Evolutionary conservation across 2,329 filamentous ascomycete genomes (phyloP).

Genomic region (Chrysosporium queenslandicum): DNA sequence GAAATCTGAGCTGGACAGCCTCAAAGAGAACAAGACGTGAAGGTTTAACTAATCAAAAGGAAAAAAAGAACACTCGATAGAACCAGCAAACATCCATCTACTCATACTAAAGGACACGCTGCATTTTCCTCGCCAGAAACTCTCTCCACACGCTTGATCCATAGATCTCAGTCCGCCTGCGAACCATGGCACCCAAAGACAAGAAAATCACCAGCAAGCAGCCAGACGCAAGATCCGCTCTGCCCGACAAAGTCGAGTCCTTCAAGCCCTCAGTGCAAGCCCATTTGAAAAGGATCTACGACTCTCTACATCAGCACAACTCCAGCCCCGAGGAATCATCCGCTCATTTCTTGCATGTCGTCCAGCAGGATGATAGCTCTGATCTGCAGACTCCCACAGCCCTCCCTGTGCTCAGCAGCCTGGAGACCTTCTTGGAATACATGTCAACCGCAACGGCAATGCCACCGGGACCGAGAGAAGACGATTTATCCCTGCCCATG

Average conservation of each 20-base stretch:
- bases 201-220: background rate
- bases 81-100: too few species aligned
- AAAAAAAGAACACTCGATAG: too few species aligned
- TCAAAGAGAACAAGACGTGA: background rate
- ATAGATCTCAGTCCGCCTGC: background rate
- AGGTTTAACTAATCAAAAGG: too few species aligned
- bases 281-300: conserved; percentile 30
- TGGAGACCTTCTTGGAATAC: conserved; percentile 40
- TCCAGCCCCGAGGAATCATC: conserved; percentile 16
- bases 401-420: conserved; percentile 12
- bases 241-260: conserved; percentile 11
- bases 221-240: background rate
- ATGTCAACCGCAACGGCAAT: conserved; percentile 42
- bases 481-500: conserved; percentile 58
- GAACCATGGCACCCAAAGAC: conserved; percentile 1
- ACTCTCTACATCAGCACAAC: conserved; percentile 20
- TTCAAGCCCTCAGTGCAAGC: conserved; percentile 28
- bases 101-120: too few species aligned
- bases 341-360: conserved; percentile 15
- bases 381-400: conserved; percentile 1
- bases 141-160: background rate
- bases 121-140: too few species aligned
- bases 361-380: conserved; percentile 16
- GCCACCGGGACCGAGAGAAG: conserved; percentile 26
- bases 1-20: background rate